Percentiles rank a stretch among this genome's conserved stretches.
Conservation (phyloP, 2,329 filamentous ascomycete species). For the Pseudogymnoascus pannorum region DNA sequence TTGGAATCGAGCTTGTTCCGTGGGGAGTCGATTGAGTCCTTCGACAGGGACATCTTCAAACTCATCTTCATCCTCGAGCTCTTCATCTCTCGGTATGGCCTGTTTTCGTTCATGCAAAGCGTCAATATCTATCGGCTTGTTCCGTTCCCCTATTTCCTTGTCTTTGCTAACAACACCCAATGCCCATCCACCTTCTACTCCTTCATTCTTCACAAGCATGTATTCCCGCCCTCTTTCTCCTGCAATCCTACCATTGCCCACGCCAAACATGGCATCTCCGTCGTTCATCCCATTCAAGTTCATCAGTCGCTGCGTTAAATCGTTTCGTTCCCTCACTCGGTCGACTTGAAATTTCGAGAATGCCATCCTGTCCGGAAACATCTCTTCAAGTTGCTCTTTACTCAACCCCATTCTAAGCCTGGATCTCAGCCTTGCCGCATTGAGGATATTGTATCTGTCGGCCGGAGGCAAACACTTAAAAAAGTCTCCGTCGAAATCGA, state of each 20-base stretch:
- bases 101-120: slow-evolving; percentile 42
- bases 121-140: slow-evolving; percentile 92
- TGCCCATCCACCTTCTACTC: slow-evolving; percentile 92
- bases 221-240: slow-evolving; percentile 90
- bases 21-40: slow-evolving; percentile 29
- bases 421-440: slow-evolving; percentile 82
- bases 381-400: slow-evolving; percentile 89
- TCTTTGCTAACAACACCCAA: slow-evolving; percentile 85
- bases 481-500: slow-evolving; percentile 94
- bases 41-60: slow-evolving; percentile 32
- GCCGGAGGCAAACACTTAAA: slow-evolving; percentile 84
- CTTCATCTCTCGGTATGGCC: slow-evolving; percentile 47
- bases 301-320: slow-evolving; percentile 92
- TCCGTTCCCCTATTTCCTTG: slow-evolving; percentile 68
- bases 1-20: slow-evolving; percentile 10
- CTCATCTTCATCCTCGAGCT: slow-evolving; percentile 59
- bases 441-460: slow-evolving; percentile 95
- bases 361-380: slow-evolving; percentile 97
- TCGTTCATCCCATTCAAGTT: slow-evolving; percentile 83
- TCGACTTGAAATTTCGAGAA: slow-evolving; percentile 97
- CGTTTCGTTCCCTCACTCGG: slow-evolving; percentile 83
- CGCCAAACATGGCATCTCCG: slow-evolving; percentile 60
- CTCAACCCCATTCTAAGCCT: slow-evolving; percentile 90
- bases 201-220: slow-evolving; percentile 90
- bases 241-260: slow-evolving; percentile 59